These are phyloP conservation scores for Sarocladiaceae sp. DNA, from an alignment of 2,329 filamentous ascomycete genomes.

Conservation along the genomic window DNA sequence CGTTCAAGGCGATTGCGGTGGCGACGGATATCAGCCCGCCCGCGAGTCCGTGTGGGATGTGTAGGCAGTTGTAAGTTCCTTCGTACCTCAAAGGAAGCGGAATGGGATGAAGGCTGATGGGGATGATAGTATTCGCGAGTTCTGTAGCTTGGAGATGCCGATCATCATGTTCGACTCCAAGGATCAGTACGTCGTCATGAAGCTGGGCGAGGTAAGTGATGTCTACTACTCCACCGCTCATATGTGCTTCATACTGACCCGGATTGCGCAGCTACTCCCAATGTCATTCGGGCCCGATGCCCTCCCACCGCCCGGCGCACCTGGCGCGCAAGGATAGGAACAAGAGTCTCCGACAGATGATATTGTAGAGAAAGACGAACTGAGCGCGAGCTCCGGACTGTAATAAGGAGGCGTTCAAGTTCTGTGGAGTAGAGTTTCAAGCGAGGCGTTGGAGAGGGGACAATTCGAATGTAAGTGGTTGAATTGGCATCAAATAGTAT, in stretches of 20 bases:
- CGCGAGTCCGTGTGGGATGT: constrained; percentile 87
- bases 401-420: neutral
- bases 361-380: neutral
- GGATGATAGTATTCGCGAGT: constrained; percentile 62
- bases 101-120: constrained; percentile 9
- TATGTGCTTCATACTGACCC: constrained; percentile 2
- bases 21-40: constrained; percentile 69
- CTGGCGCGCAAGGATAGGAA: constrained; percentile 9
- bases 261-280: constrained; percentile 53
- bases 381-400: neutral
- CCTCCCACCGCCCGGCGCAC: constrained; percentile 34
- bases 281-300: constrained; percentile 62
- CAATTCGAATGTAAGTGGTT: no score
- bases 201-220: constrained; percentile 60
- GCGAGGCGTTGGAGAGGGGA: neutral
- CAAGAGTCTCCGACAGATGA: neutral
- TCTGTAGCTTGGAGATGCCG: constrained; percentile 61
- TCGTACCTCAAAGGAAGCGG: neutral
- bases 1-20: constrained; percentile 76
- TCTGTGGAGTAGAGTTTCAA: neutral
- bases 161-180: constrained; percentile 91
- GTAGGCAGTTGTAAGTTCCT: constrained; percentile 71
- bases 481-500: no score
- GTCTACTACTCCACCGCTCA: no score
- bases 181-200: constrained; percentile 63